A percentile compares a stretch with the other conserved stretches of the same genome.
Evolutionary conservation across 345 rosid genomes (phyloP).

Genomic region (Citrus glauca): DNA sequence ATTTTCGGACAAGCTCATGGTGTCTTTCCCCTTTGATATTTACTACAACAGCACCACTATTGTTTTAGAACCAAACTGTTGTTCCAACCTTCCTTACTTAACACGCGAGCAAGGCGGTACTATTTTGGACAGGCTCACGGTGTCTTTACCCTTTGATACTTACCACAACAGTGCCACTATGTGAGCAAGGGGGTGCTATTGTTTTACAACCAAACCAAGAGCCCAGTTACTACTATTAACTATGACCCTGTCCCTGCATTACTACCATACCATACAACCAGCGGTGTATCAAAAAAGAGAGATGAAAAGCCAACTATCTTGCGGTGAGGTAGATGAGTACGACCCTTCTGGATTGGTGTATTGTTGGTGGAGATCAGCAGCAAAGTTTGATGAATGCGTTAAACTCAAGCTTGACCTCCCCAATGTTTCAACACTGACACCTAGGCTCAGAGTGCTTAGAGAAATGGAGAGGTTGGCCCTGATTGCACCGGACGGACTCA

Average conservation of each 20-base stretch:
- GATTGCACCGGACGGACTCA: conserved; percentile 46
- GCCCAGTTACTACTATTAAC: neutral
- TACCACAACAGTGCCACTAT: neutral
- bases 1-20: neutral
- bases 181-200: neutral
- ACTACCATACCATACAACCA: neutral
- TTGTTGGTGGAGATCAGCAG: conserved; percentile 56
- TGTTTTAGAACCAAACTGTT: too few relatives aligned
- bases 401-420: conserved; percentile 33
- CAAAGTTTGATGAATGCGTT: conserved; percentile 35
- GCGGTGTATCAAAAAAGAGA: neutral
- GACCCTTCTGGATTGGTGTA: conserved; percentile 14
- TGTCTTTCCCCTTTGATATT: neutral
- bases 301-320: conserved; percentile 40
- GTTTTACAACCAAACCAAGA: neutral
- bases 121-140: neutral
- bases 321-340: conserved; percentile 31
- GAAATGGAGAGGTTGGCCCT: conserved; percentile 57
- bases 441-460: conserved; percentile 42
- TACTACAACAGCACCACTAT: neutral
- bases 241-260: neutral
- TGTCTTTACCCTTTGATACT: neutral
- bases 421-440: conserved; percentile 29
- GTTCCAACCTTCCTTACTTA: too few relatives aligned
- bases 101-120: neutral